phyloP scores from a whole-genome alignment of 1,284 basidiomycete genomes.

The Austropuccinia psidii region DNA sequence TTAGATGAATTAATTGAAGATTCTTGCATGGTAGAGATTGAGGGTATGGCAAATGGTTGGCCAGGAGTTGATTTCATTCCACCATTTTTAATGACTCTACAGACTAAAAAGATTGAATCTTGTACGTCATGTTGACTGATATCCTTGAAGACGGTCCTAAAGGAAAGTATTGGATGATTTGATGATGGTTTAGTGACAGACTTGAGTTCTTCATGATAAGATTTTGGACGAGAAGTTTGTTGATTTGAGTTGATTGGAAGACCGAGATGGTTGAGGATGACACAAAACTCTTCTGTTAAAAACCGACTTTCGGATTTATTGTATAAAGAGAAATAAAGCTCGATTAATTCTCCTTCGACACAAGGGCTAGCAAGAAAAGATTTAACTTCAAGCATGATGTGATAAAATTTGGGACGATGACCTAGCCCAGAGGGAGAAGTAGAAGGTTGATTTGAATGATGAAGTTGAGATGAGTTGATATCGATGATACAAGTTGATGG shows the following conservation, averaged over 20 bases:
- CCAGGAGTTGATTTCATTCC: conserved; percentile 19
- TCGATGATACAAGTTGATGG: conserved; percentile 1
- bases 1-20: neutral
- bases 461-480: neutral
- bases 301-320: conserved; percentile 72
- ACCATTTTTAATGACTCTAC: conserved; percentile 81
- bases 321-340: conserved; percentile 90
- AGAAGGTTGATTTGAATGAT: neutral
- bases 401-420: conserved; percentile 62
- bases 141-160: conserved; percentile 81
- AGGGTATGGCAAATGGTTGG: conserved; percentile 2
- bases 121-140: conserved; percentile 75
- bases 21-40: neutral
- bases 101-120: conserved; percentile 75
- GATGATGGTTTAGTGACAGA: neutral
- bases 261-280: conserved; percentile 82
- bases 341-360: conserved; percentile 77
- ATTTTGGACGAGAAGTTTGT: conserved; percentile 36
- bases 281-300: conserved; percentile 88
- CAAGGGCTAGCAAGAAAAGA: conserved; percentile 86
- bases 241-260: conserved; percentile 66
- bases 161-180: conserved; percentile 49
- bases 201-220: neutral
- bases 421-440: conserved; percentile 17
- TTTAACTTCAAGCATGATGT: conserved; percentile 78